Evolutionary conservation across 129 eudicot species (phyloP), one percentile per base, ranked within the genome.

Genomic region (Flaveria linearis): DNA sequence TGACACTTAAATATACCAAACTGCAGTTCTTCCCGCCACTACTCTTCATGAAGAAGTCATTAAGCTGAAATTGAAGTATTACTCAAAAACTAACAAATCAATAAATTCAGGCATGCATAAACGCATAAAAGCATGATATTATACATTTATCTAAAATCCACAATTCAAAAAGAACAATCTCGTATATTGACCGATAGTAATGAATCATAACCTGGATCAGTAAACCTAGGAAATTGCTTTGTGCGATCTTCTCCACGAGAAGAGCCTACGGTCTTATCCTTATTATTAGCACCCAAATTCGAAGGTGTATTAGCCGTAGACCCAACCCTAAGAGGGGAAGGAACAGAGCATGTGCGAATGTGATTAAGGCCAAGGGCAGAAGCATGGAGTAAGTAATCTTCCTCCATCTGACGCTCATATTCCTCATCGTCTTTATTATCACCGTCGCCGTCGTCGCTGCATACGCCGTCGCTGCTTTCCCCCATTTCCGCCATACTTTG

Each of bases 291-390:
- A 20, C 77, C 84, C 11, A 84, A 70, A 52, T 75, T 86, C 15
- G 84, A 85, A 4, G 85, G 80, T 7, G 78, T 55, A 51, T 60
- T 72, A 15, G 57, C 68, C 25, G 80, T 15, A 51, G 84, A 84
- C 14, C 15, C 56, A 4, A 33, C 71, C 78, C 84, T 39, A 58
- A 86, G 85, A 72, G 85, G 88, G 36, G 84, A 71, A 13, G 96
- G 93, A 72, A 80, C 96, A 8, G 94, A 94, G 18, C 91, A 87
- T 41, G 97, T 94, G 82, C 96, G 79, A 69, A 94, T 91, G 42
- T 86, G 97, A 78, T 94, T 87, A 53, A 91, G 88, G 22, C 98
- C 92, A 26, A 91, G 85, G 74, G 78, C 71, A 25, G 96, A 85
- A 62, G 96, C 86, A 65, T 79, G 90, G 43, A 87, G 81, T 11